Base-by-base conservation (phyloP, 1,284 basidiomycete genomes). In the Tausonia pullulans region DNA sequence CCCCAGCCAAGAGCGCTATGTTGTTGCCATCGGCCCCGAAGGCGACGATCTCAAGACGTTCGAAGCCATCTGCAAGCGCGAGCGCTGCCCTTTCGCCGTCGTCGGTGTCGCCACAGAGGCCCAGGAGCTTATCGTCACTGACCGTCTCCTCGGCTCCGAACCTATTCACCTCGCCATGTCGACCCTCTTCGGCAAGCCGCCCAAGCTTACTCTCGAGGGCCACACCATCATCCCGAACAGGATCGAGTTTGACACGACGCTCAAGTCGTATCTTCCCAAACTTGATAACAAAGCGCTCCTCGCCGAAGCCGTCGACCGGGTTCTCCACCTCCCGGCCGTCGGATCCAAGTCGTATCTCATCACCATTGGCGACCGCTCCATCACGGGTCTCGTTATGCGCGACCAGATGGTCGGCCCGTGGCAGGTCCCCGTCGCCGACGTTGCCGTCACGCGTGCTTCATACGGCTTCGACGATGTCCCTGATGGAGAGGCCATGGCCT, bases 391-490 rank as follows among this genome's bases (percentile, higher is more conserved):
- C 52, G 92, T 98, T 66, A 86, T 88, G 8, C 84, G 96, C 60
- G 95, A 99, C 75, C 95, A 98, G 77, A 98, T 98, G 95, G 91
- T 98, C 27, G 96, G 95, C 0, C 95, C 94, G 0, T 98, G 90
- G 88, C 95, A 99, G 78, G 90, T 97, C 4, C 95, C 95, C 48
- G 92, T 98, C 5, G 89, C 96, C 14, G 95, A 99, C 70, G 95
- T 98, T 55, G 94, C 95, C 5, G 92, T 98, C 59, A 98, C 95
- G 2, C 86, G 90, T 40, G 83, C 91, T 0, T 86, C 90, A n/a
- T 97, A 95, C 74, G 93, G 93, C 2, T 98, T 98, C 75, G 83
- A 87, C 67, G 74, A 78, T 13, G 82, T 88, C 49, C 73, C 81
- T n/a, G 79, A 80, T 10, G 90, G 94, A 52, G 95, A 99, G 78